Conservation (phyloP, 1,284 basidiomycete genomes). For the Ganoderma meredithae region DNA sequence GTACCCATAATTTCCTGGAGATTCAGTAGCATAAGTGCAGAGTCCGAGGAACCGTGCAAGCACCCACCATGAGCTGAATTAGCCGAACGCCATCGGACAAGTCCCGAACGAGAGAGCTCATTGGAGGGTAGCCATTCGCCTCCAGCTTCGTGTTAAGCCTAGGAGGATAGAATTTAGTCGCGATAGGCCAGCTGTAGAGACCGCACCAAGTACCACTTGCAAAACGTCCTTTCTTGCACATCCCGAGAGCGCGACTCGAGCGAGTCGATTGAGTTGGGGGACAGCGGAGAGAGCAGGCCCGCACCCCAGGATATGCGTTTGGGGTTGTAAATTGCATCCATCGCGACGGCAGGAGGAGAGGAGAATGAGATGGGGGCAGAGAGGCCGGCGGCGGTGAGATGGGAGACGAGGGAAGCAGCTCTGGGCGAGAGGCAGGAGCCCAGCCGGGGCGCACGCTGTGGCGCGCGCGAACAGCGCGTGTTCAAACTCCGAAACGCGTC, state of each 20-base stretch:
- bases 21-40: slow-evolving; percentile 1
- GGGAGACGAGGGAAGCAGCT: slow-evolving; percentile 14
- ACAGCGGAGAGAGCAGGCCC: slow-evolving; percentile 31
- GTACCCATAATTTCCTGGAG: slow-evolving; percentile 91
- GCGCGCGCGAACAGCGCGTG: slow-evolving; percentile 35
- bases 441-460: slow-evolving; percentile 17
- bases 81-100: slow-evolving; percentile 95
- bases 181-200: slow-evolving; percentile 16
- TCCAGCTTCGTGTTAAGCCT: slow-evolving; percentile 98
- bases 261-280: slow-evolving; percentile 51
- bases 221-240: slow-evolving; percentile 82
- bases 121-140: slow-evolving; percentile 84
- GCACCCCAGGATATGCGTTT: slow-evolving; percentile 27
- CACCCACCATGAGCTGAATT: slow-evolving; percentile 87
- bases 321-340: slow-evolving; percentile 23
- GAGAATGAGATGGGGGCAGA: slow-evolving; percentile 2
- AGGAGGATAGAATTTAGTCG: neutral
- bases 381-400: slow-evolving; percentile 13
- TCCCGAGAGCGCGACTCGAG: slow-evolving; percentile 70
- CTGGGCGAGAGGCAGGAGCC: slow-evolving; percentile 19
- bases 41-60: neutral
- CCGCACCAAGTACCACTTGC: slow-evolving; percentile 73
- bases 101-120: slow-evolving; percentile 90
- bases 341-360: slow-evolving; percentile 3
- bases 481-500: slow-evolving; percentile 46